These are phyloP conservation scores for Spinellus fusiger DNA, from an alignment of 192 early-diverging fungal genomes.

Conservation along the genomic window DNA sequence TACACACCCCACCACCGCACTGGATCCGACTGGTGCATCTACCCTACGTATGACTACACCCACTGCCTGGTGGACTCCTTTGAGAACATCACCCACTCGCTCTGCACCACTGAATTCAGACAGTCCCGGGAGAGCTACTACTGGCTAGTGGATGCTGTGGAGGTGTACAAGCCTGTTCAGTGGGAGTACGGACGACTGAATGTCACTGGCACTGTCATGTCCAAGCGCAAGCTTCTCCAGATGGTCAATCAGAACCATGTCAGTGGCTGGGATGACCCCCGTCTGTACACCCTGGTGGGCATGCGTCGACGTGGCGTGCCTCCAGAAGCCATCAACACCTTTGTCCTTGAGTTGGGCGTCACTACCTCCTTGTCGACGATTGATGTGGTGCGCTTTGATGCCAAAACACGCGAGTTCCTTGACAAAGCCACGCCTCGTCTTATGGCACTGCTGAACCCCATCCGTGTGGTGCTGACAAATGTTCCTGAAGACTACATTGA, in stretches of 20 bases:
- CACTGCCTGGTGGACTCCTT: slow-evolving; percentile 99
- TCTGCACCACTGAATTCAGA: slow-evolving; percentile 96
- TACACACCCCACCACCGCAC: slow-evolving; percentile 92
- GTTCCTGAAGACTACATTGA: slow-evolving; percentile 78
- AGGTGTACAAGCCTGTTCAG: slow-evolving; percentile 99
- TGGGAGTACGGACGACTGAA: slow-evolving; percentile 98
- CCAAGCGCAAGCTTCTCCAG: slow-evolving; percentile 95
- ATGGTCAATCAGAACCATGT: slow-evolving; percentile 79
- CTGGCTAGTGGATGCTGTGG: slow-evolving; percentile 97
- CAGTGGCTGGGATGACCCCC: slow-evolving; percentile 90
- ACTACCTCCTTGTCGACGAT: slow-evolving; percentile 76
- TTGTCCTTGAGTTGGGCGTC: slow-evolving; percentile 92
- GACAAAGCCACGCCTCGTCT: slow-evolving; percentile 89
- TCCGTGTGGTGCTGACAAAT: slow-evolving; percentile 88
- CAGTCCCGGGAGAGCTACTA: slow-evolving; percentile 96
- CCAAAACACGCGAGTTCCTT: slow-evolving; percentile 90
- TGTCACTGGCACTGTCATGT: slow-evolving; percentile 91
- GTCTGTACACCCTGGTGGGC: slow-evolving; percentile 92
- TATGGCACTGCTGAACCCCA: slow-evolving; percentile 85
- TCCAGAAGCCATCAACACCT: slow-evolving; percentile 95
- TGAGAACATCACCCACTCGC: slow-evolving; percentile 99
- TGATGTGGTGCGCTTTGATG: slow-evolving; percentile 85
- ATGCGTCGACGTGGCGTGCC: slow-evolving; percentile 96
- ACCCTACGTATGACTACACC: slow-evolving; percentile 99
- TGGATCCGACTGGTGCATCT: slow-evolving; percentile 93